Base-by-base conservation (phyloP, 2,329 filamentous ascomycete genomes). In the Didymella pomorum region DNA sequence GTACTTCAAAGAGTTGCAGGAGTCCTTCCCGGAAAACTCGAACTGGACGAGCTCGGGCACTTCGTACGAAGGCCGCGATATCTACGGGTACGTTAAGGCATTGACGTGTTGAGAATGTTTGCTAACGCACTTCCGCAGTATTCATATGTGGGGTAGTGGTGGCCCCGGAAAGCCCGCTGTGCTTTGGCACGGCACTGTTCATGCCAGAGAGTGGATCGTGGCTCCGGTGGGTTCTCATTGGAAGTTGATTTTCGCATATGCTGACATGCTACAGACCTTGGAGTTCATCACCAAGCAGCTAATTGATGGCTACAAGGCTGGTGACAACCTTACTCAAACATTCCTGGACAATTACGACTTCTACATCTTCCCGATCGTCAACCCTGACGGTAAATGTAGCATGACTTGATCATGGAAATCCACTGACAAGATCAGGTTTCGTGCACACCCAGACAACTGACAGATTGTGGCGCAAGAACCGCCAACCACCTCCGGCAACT, bases 211-310 rank as follows among this genome's bases (percentile, higher is more conserved):
- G 47, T 74, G 72, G 71, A 72, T 75, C 16, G 51, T 66, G 10
- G 66, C 72, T 8, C 83, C 85, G 76, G 82, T 82, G 51, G 57
- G 51, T 16, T 4, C 18, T 25, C 4, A 2, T 1, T 11, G 18
- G 11, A 14, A 10, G 11, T 2, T 39, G 9, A 3, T 12, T 11
- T 8, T 0, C 2, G 3, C 1, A 12, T 4, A 23, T 11, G 25
- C 37, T 53, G 11, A 53, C 2, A 18, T 12, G 18, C 4, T 11
- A 4, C 12, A 66, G 57, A 61, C 62, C 6, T 45, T 72, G 10
- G 72, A 75, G 47, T 75, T 74, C 31, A 60, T 75, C 7, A 61
- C 70, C 3, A 64, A 68, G 29, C 64, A 72, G 48, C 62, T 75
- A 4, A 49, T 75, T 20, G 58, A 66, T 21, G 68, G 68, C 20